Base-by-base conservation (phyloP, 2,329 filamentous ascomycete species). In the Fusarium avenaceum region DNA sequence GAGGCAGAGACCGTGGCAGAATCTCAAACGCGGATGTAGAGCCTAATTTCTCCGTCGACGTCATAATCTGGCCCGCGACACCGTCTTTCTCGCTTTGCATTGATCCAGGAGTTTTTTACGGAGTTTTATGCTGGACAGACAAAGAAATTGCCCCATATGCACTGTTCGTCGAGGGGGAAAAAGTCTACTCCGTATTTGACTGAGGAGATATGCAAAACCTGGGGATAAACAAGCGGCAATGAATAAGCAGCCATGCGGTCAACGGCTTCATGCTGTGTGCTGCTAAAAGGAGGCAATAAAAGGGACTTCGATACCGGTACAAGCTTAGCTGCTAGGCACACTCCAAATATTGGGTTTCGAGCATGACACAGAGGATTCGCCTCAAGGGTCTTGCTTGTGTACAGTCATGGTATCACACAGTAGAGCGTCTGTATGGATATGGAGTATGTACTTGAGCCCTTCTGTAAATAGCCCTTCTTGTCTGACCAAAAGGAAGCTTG, bases 21-120 rank as follows among this genome's bases (percentile, higher is more conserved):
- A 51, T 57, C 64, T 69, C 65, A 68, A 68, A 68, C 65, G 48
- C 59, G 43, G 43, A 53, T 43, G 32, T 35, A 32, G 45, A 68
- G 53, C 30, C 65, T 40, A 63, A 61, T 68, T 68, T 69, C 64
- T 65, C 70, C 61, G 59, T 69, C 54, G 57, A 72, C 70, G 70
- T 72, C 70, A 72, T 69, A 55, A 42, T 30, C 32, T n/a, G 60
- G 54, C 53, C 48, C 54, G 57, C 44, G 57, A 51, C 50, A 49
- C 57, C 45, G 57, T 69, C 14, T 7, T 38, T 17, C 17, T 38
- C 33, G 8, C 15, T 9, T 17, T 14, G 33, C 33, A 38, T n/a
- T 8, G 33, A 38, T n/a, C 5, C 7, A 38, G 33, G 33, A 33
- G 6, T n/a, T 38, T 38, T 38, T 38, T 24, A 24, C 24, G 24